Evolutionary conservation across 495 filamentous ascomycete species (phyloP), one percentile per base, ranked within the genome.

Genomic region (Hamigera avellanea): DNA sequence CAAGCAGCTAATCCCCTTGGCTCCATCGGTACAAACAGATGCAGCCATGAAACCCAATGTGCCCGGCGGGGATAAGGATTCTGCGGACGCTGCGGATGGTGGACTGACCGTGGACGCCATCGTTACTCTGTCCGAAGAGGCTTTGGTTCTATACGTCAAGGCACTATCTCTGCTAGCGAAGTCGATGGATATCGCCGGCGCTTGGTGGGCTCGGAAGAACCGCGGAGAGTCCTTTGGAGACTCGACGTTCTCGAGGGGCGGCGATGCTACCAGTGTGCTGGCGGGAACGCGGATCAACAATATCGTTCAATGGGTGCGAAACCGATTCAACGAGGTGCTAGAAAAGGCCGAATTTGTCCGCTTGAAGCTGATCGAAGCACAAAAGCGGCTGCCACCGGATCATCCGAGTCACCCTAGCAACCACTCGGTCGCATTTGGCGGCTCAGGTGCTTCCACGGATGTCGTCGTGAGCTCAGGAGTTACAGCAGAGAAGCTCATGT

Each of bases 401-500:
- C 91, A 98, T 48, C 82, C 85, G 7, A 81, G 78, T 40, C 85
- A 98, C 46, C 86, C 86, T 8, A 74, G 58, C 49, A 94, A 95
- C 48, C 78, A 81, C 35, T 65, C 68, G 1, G 56, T 75, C 19
- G 57, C 53, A 19, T 58, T 60, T 7, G 53, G 57, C 13, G 62
- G 60, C 12, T 61, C 73, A 19, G 68, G 56, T 8, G 60, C 67
- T 9, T 76, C 73, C 23, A 69, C 75, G 2, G 83, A 82, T 35
- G 79, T 85, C 14, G 62, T 74, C n/a, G 70, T 78, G 10, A 78
- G 70, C 30, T 59, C 69, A 0, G 89, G 89, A 5, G 76, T 95
- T 27, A 94, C 87, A 14, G 91, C 91, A 0, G 91, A 95, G 61
- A 93, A 85, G 57, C 60, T 98, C 32, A 98, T 98, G 93, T 98